phyloP scores from a whole-genome alignment of 1,284 basidiomycete species.

The Malassezia arunalokei region DNA sequence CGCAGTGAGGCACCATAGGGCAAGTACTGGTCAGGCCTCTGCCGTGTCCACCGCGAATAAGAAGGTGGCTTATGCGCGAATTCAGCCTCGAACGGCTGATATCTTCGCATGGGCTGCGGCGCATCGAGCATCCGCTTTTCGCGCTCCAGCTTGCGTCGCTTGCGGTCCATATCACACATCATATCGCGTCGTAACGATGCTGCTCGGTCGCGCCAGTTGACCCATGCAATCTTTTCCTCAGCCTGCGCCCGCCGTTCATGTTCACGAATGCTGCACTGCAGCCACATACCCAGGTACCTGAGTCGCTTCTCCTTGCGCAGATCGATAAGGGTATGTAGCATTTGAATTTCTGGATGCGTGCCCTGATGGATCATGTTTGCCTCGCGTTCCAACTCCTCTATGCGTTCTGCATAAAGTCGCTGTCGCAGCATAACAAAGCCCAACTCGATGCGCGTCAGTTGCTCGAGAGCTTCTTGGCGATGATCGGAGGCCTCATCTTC shows the following conservation, averaged over 20 bases:
- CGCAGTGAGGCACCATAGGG: background rate
- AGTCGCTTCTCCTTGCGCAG: slow-evolving; percentile 42
- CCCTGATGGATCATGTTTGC: slow-evolving; percentile 55
- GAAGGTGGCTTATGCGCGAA: slow-evolving; percentile 30
- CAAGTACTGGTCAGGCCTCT: slow-evolving; percentile 15
- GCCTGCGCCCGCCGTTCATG: slow-evolving; percentile 59
- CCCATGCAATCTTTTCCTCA: slow-evolving; percentile 55
- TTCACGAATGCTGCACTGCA: slow-evolving; percentile 58
- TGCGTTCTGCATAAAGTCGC: slow-evolving; percentile 52
- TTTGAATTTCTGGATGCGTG: slow-evolving; percentile 67
- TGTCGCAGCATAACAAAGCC: slow-evolving; percentile 53
- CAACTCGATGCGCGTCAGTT: slow-evolving; percentile 52
- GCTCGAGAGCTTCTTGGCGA: slow-evolving; percentile 50
- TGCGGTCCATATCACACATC: slow-evolving; percentile 69
- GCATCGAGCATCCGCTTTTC: slow-evolving; percentile 63
- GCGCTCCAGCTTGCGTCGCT: slow-evolving; percentile 64
- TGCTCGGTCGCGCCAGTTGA: slow-evolving; percentile 56
- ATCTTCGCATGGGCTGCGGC: slow-evolving; percentile 52
- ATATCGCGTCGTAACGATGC: slow-evolving; percentile 59
- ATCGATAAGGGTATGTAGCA: slow-evolving; percentile 54
- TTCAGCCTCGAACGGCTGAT: slow-evolving; percentile 44
- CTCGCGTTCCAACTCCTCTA: slow-evolving; percentile 52
- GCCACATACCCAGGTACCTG: slow-evolving; percentile 41
- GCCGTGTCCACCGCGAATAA: slow-evolving; percentile 10
- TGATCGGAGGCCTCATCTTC: slow-evolving; percentile 20